These are phyloP conservation scores for Sambucus nigra DNA, from an alignment of 129 eudicot species.

Conservation along the genomic window DNA sequence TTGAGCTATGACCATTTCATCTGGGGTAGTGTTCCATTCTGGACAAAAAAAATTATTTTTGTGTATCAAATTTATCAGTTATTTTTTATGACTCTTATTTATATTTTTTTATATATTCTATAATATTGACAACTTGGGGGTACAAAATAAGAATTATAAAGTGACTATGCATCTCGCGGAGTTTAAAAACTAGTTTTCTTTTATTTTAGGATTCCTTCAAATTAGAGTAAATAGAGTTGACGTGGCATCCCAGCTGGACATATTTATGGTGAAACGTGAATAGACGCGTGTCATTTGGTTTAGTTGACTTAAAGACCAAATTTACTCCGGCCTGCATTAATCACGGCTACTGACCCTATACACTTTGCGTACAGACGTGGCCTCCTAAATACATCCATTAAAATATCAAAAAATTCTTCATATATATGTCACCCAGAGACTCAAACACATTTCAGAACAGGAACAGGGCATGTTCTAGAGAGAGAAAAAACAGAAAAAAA, in stretches of 20 bases:
- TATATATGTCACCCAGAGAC: too few relatives aligned
- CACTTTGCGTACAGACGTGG: slow-evolving; percentile 15
- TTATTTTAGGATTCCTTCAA: slow-evolving; percentile 33
- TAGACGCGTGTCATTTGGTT: slow-evolving; percentile 13
- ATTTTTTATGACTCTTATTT: too few relatives aligned
- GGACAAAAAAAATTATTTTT: too few relatives aligned
- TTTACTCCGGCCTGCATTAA: neutral
- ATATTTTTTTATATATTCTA: too few relatives aligned
- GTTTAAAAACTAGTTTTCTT: neutral
- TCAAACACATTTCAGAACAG: too few relatives aligned
- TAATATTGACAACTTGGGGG: too few relatives aligned
- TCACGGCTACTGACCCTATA: slow-evolving; percentile 10
- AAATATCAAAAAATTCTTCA: too few relatives aligned
- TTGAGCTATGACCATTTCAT: too few relatives aligned
- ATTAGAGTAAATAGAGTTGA: slow-evolving; percentile 7
- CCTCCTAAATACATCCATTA: neutral
- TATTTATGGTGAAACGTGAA: neutral
- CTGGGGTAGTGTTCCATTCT: too few relatives aligned
- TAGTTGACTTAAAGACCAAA: slow-evolving; percentile 17
- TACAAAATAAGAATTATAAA: neutral
- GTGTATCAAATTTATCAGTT: too few relatives aligned
- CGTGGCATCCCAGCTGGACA: slow-evolving; percentile 42
- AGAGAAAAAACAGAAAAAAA: too few relatives aligned
- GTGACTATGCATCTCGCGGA: neutral
- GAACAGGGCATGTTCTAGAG: too few relatives aligned